Evolutionary conservation across 2,329 filamentous ascomycete genomes (phyloP).

Genomic region (Endothia cerciana): DNA sequence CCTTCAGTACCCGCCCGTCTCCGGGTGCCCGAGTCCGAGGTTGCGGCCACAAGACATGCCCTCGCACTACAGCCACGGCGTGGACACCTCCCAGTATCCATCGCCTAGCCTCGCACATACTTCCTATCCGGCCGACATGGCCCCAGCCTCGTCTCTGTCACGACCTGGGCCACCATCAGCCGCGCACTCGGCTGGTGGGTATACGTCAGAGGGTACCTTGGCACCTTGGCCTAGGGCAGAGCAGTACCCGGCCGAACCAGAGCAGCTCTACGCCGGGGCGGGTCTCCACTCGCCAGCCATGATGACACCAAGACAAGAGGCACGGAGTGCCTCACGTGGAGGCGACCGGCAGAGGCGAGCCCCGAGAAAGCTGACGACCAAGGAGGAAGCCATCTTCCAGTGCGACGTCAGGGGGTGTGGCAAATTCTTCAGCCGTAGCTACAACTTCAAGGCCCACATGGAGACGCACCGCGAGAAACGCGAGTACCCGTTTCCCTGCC

Average conservation of each 20-base stretch:
- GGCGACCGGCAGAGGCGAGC: constrained; percentile 41
- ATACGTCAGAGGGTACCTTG: constrained; percentile 43
- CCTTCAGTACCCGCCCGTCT: constrained; percentile 37
- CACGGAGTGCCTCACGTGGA: constrained; percentile 34
- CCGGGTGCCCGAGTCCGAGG: constrained; percentile 36
- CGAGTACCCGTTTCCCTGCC: constrained; percentile 72
- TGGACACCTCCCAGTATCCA: constrained; percentile 46
- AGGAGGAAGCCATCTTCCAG: constrained; percentile 71
- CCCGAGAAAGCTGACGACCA: constrained; percentile 61
- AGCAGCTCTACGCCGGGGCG: constrained; percentile 32
- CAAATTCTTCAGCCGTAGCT: constrained; percentile 79
- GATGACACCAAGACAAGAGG: constrained; percentile 33
- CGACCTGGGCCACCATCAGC: constrained; percentile 11
- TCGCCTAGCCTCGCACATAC: constrained; percentile 45
- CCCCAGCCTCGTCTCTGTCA: constrained; percentile 24
- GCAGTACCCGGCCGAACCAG: constrained; percentile 40
- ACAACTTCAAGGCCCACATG: constrained; percentile 87
- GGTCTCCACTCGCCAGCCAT: constrained; percentile 31
- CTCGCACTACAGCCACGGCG: constrained; percentile 41
- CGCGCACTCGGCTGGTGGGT: constrained; percentile 39
- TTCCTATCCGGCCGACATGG: constrained; percentile 36
- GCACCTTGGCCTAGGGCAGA: constrained; percentile 46
- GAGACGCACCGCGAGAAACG: constrained; percentile 79
- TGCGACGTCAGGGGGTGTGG: constrained; percentile 73
- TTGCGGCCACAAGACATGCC: constrained; percentile 44